Percentiles rank a stretch among this genome's conserved stretches.
Evolutionary conservation across 106 monocot genomes (phyloP).

Genomic region (Agapanthus africanus): DNA sequence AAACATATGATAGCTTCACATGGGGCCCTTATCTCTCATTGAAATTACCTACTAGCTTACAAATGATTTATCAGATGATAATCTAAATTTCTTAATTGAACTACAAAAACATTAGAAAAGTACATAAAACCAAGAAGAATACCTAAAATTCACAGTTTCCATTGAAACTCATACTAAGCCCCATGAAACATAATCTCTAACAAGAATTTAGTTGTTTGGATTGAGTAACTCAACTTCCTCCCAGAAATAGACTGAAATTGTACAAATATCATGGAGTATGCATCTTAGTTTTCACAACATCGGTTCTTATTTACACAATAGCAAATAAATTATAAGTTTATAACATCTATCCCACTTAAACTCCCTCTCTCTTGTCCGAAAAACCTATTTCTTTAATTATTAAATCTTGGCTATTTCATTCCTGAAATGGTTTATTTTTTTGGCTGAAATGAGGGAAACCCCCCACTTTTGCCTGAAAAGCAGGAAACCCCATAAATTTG

Average conservation of each 20-base stretch:
- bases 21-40: neutral
- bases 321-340: too few relatives aligned
- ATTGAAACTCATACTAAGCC: neutral
- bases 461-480: too few relatives aligned
- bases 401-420: neutral
- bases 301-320: neutral
- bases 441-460: too few relatives aligned
- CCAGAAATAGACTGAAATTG: neutral
- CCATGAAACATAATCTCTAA: neutral
- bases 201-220: neutral
- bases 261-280: too few relatives aligned
- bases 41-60: neutral
- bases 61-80: neutral
- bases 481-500: too few relatives aligned
- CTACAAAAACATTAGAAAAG: neutral
- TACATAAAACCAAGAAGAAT: neutral
- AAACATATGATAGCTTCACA: neutral
- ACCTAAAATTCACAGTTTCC: neutral
- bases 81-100: neutral
- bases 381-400: neutral
- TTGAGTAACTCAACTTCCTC: neutral
- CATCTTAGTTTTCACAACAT: too few relatives aligned
- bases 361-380: neutral
- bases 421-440: neutral
- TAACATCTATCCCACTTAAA: neutral